These are phyloP conservation scores for Pythium pyrilobum DNA, from an alignment of 352 stramenopile species.

Conservation along the genomic window DNA sequence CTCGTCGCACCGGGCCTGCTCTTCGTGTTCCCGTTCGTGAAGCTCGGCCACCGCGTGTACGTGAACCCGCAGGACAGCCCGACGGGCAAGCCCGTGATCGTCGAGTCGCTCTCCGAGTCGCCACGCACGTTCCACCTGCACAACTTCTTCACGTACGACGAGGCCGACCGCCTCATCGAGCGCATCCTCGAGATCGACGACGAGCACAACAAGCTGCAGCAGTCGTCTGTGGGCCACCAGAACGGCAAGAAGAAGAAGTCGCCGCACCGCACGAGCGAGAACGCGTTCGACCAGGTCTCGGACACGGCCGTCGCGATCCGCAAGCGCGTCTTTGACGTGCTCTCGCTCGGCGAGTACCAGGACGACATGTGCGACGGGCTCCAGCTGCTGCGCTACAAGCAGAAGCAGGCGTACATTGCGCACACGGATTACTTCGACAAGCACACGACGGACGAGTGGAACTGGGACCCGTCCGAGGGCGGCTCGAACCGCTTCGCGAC, in stretches of 20 bases:
- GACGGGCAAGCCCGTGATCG: slow-evolving; percentile 51
- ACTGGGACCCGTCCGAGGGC: slow-evolving; percentile 69
- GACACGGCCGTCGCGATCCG: slow-evolving; percentile 65
- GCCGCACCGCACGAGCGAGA: slow-evolving; percentile 78
- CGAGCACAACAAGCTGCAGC: slow-evolving; percentile 75
- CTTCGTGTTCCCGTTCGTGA: slow-evolving; percentile 80
- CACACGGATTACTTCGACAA: slow-evolving; percentile 93
- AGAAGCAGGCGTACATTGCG: slow-evolving; percentile 91
- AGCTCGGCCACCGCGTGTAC: slow-evolving; percentile 66
- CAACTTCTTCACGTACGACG: slow-evolving; percentile 82
- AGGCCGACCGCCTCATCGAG: slow-evolving; percentile 77
- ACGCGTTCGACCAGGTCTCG: slow-evolving; percentile 84
- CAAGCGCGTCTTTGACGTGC: slow-evolving; percentile 86
- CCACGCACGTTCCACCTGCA: slow-evolving; percentile 83
- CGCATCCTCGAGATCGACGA: slow-evolving; percentile 81
- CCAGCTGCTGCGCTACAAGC: slow-evolving; percentile 94
- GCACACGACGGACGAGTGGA: slow-evolving; percentile 46
- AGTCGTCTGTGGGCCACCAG: slow-evolving; percentile 67
- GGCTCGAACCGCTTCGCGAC: slow-evolving; percentile 84
- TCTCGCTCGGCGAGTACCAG: slow-evolving; percentile 88
- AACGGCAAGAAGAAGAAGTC: slow-evolving; percentile 69
- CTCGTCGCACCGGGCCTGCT: slow-evolving; percentile 62
- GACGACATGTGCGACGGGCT: slow-evolving; percentile 92
- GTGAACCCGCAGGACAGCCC: slow-evolving; percentile 47
- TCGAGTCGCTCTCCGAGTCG: slow-evolving; percentile 74